These are phyloP conservation scores for Hyphodiscus sp. DNA, from an alignment of 2,329 filamentous ascomycete genomes.

Conservation along the genomic window DNA sequence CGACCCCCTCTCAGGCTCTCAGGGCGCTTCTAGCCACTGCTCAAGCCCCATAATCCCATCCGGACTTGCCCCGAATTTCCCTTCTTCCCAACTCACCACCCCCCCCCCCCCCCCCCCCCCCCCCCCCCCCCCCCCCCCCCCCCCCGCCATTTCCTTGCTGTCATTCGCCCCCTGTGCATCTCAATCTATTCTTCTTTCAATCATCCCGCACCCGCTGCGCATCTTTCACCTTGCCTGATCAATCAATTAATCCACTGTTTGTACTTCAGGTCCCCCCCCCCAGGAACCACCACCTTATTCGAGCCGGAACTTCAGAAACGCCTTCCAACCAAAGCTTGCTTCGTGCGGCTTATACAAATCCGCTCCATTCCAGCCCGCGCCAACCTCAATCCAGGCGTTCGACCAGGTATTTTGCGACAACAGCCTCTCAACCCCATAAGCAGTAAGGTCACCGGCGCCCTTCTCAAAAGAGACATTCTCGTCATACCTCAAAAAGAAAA, in stretches of 20 bases:
- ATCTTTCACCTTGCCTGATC: constrained; percentile 27
- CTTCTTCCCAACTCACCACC: no score
- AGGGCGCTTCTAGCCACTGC: neutral
- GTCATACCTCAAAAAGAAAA: constrained; percentile 28
- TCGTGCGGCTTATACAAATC: constrained; percentile 9
- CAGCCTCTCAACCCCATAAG: constrained; percentile 29
- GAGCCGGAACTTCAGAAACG: neutral
- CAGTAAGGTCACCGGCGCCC: constrained; percentile 31
- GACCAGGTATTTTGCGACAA: constrained; percentile 29
- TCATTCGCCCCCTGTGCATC: constrained; percentile 21
- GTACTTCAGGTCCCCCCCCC: constrained; percentile 18
- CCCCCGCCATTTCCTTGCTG: constrained; percentile 14
- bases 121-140: constrained; percentile 6
- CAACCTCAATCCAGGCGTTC: constrained; percentile 29
- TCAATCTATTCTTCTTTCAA: constrained; percentile 29
- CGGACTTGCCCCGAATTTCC: no score
- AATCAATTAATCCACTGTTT: constrained; percentile 28
- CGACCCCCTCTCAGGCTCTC: neutral
- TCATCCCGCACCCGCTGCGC: constrained; percentile 25
- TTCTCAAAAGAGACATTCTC: constrained; percentile 31
- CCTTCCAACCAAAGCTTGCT: constrained; percentile 2
- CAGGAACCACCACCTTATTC: constrained; percentile 4
- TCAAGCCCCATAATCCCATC: constrained; percentile 2
- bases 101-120: no score
- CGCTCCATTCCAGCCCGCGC: constrained; percentile 27